Conservation (phyloP, 768 basidiomycete species). For the Phylloporus scabripes region DNA sequence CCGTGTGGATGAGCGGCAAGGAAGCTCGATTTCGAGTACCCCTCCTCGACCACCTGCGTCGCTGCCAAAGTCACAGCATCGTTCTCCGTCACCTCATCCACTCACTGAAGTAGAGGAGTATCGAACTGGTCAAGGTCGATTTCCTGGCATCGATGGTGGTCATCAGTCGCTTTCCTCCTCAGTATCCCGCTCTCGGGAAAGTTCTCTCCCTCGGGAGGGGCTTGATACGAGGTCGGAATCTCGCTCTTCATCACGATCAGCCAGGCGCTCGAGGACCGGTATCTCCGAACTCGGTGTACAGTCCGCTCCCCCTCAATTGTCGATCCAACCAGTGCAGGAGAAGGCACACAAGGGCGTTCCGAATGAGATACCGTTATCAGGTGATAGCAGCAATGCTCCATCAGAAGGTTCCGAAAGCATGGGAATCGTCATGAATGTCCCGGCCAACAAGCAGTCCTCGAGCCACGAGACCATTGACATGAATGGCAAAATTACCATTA, state of each 20-base stretch:
- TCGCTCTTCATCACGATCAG: conserved; percentile 53
- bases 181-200: conserved; percentile 20
- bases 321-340: conserved; percentile 33
- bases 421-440: conserved; percentile 13
- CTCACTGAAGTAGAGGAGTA: conserved; percentile 4
- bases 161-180: conserved; percentile 18
- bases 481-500: conserved; percentile 14
- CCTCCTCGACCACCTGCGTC: conserved; percentile 23
- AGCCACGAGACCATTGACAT: conserved; percentile 22
- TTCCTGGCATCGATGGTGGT: conserved; percentile 7
- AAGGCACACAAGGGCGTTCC: conserved; percentile 23
- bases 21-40: conserved; percentile 31
- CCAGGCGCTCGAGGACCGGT: conserved; percentile 27
- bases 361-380: conserved; percentile 9
- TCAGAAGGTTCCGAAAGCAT: conserved; percentile 17
- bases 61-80: conserved; percentile 15
- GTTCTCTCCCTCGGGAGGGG: conserved; percentile 28
- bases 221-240: conserved; percentile 34
- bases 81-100: conserved; percentile 23
- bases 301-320: conserved; percentile 12
- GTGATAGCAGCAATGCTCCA: conserved; percentile 8
- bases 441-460: conserved; percentile 13
- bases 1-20: conserved; percentile 22
- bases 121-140: conserved; percentile 1
- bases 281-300: conserved; percentile 24